A percentile compares a stretch with the other conserved stretches of the same genome.
Evolutionary conservation across 192 early-diverging fungal genomes (phyloP).

Genomic region (Coemansia erecta): DNA sequence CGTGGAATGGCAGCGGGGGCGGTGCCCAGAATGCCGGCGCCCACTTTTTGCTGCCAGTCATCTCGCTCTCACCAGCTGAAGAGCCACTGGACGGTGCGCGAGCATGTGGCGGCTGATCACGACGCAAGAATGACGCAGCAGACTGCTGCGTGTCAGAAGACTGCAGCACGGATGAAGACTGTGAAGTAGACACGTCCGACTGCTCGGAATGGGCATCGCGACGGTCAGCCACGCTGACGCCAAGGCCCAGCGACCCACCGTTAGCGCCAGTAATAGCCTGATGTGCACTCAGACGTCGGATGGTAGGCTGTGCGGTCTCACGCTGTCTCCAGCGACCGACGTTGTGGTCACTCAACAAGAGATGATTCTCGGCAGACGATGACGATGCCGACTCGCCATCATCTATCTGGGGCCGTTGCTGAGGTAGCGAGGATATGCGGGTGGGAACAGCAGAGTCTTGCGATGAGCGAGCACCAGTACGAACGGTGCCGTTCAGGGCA

Average conservation of each 20-base stretch:
- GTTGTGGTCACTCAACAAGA: not conserved
- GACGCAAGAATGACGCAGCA: too few relatives aligned
- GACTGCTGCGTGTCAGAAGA: too few relatives aligned
- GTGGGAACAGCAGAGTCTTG: not conserved
- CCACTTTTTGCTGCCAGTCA: slow-evolving; percentile 11
- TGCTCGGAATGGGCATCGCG: not conserved
- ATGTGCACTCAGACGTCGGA: slow-evolving; percentile 9
- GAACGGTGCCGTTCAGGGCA: slow-evolving; percentile 38
- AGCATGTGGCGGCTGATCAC: slow-evolving; percentile 1
- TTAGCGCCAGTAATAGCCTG: not conserved
- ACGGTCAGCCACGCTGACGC: slow-evolving; percentile 13
- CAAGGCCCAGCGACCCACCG: slow-evolving; percentile 10
- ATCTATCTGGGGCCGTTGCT: not conserved
- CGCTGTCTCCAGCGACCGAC: slow-evolving; percentile 19
- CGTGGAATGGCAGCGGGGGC: slow-evolving; percentile 8
- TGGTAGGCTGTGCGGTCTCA: slow-evolving; percentile 11
- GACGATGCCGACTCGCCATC: slow-evolving; percentile 1
- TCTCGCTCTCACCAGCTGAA: not conserved
- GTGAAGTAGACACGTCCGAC: too few relatives aligned
- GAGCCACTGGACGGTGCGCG: not conserved
- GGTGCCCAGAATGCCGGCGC: slow-evolving; percentile 46
- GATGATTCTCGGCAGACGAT: not conserved
- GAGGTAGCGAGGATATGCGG: slow-evolving; percentile 7
- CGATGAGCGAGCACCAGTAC: not conserved
- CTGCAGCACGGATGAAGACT: too few relatives aligned